Evolutionary conservation across 2,329 filamentous ascomycete genomes (phyloP).

Genomic region (Helicocarpus griseus): DNA sequence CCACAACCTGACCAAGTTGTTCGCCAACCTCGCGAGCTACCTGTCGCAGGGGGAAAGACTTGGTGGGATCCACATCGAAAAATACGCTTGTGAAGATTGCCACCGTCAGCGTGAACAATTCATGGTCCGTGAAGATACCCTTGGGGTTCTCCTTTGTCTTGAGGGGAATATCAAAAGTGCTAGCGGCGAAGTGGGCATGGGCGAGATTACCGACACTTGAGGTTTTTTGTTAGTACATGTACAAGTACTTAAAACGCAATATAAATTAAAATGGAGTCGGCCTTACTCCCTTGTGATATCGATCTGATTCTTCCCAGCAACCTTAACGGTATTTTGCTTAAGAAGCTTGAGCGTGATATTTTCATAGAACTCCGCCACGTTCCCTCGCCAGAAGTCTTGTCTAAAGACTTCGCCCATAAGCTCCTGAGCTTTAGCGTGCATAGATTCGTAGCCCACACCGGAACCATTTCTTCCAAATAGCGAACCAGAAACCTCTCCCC

Average conservation of each 20-base stretch:
- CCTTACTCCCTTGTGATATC: constrained; percentile 25
- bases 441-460: too few species aligned
- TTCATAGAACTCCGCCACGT: constrained; percentile 16
- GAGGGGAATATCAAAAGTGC: constrained; percentile 18
- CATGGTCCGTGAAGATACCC: constrained; percentile 40
- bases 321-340: constrained; percentile 48
- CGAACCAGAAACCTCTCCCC: constrained; percentile 15
- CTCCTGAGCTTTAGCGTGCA: constrained; percentile 15
- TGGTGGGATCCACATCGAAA: constrained; percentile 39
- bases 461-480: constrained; percentile 13
- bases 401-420: constrained; percentile 15
- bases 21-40: constrained; percentile 32
- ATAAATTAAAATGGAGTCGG: neutral
- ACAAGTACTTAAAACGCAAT: neutral
- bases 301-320: constrained; percentile 38
- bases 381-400: constrained; percentile 14
- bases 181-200: constrained; percentile 18
- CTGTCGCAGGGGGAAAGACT: constrained; percentile 39
- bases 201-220: constrained; percentile 17
- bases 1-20: constrained; percentile 30
- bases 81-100: constrained; percentile 39
- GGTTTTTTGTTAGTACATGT: neutral
- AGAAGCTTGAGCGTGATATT: constrained; percentile 15
- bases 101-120: constrained; percentile 41
- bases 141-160: constrained; percentile 19